phyloP scores from a whole-genome alignment of 176 grass and related monocot species.

The Cenchrus purpureus region DNA sequence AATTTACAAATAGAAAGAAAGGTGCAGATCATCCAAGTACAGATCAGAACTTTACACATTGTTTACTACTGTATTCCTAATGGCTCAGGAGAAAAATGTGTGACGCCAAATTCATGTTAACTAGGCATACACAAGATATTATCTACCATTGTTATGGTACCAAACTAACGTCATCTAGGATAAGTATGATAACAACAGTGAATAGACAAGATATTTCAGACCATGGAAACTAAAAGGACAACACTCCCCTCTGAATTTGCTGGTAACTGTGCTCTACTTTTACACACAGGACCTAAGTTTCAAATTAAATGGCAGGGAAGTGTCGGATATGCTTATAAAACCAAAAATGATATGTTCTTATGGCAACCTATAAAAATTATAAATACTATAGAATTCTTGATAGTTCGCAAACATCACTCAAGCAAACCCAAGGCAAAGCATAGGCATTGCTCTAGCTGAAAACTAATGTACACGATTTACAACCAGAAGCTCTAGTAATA shows the following conservation, averaged over 20 bases:
- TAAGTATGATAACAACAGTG: neutral
- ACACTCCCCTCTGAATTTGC: neutral
- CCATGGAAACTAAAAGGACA: neutral
- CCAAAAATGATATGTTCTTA: neutral
- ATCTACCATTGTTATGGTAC: neutral
- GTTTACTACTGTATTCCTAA: neutral
- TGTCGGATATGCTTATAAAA: neutral
- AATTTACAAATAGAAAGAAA: neutral
- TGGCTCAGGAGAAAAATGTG: neutral
- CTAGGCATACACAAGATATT: neutral
- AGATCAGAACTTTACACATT: neutral
- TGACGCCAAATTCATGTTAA: neutral
- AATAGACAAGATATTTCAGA: neutral
- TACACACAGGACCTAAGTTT: neutral
- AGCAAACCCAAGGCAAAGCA: neutral
- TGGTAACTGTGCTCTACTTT: neutral
- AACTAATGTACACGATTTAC: neutral
- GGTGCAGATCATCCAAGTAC: neutral
- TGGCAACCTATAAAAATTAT: neutral
- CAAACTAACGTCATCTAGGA: slow-evolving; percentile 2
- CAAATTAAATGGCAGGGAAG: neutral
- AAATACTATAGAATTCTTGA: neutral
- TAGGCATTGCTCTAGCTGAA: neutral
- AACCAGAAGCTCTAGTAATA: neutral
- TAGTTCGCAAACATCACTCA: neutral